Percentiles rank a stretch among this genome's conserved stretches.
phyloP scores from a whole-genome alignment of 768 basidiomycete species.

The Melanogaster broomeanus region DNA sequence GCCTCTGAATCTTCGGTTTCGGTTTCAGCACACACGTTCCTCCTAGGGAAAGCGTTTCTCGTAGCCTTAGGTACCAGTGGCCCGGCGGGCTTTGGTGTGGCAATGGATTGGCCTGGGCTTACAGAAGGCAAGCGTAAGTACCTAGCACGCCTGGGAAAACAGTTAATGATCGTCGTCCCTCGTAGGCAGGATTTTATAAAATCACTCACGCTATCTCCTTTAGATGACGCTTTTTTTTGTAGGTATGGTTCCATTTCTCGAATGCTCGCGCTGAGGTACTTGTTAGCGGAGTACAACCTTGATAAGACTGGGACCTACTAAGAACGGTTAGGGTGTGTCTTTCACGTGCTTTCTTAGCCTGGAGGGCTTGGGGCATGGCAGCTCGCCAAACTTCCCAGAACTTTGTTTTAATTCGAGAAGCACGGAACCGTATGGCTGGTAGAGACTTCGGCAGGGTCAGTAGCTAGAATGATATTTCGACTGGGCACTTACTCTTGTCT shows the following conservation, averaged over 20 bases:
- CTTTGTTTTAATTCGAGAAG: slow-evolving; percentile 57
- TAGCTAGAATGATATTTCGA: neutral
- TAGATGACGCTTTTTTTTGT: slow-evolving; percentile 68
- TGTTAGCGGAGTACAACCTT: slow-evolving; percentile 4
- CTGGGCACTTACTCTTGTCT: slow-evolving; percentile 57
- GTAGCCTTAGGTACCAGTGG: slow-evolving; percentile 25
- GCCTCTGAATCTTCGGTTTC: slow-evolving; percentile 35
- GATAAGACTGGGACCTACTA: slow-evolving; percentile 44
- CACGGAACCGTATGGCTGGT: slow-evolving; percentile 78
- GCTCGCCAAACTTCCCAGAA: slow-evolving; percentile 68
- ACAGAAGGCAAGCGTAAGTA: slow-evolving; percentile 73
- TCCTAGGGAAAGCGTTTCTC: slow-evolving; percentile 34
- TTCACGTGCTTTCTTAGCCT: slow-evolving; percentile 67
- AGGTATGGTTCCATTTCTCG: slow-evolving; percentile 66
- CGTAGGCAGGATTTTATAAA: slow-evolving; percentile 4
- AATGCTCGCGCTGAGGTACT: slow-evolving; percentile 48
- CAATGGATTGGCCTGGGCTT: slow-evolving; percentile 38
- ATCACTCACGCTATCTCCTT: slow-evolving; percentile 81
- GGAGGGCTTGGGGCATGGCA: slow-evolving; percentile 69
- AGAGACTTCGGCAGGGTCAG: slow-evolving; percentile 51
- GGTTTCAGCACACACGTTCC: slow-evolving; percentile 24
- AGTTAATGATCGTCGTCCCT: slow-evolving; percentile 27
- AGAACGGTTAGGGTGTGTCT: slow-evolving; percentile 53
- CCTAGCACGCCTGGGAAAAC: slow-evolving; percentile 66
- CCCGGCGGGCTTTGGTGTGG: slow-evolving; percentile 31